Evolutionary conservation across 169 alveolate genomes (phyloP).

Genomic region (Amoebophrya sp.): DNA sequence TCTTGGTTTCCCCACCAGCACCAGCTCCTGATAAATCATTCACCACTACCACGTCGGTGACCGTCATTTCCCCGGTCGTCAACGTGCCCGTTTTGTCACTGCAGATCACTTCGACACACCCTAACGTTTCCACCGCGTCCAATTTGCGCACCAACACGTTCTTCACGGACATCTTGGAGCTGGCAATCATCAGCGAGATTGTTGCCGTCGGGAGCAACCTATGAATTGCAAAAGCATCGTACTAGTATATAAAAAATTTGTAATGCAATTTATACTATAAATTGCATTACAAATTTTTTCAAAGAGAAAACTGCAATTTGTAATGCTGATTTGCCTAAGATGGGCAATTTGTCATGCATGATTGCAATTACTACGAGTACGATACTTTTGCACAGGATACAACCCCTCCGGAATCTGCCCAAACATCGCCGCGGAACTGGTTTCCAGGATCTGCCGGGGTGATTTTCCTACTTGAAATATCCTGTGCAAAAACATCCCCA

Average conservation of each 20-base stretch:
- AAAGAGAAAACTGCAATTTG: no score
- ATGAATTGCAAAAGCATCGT: no score
- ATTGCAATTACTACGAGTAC: no score
- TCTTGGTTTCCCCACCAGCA: no score
- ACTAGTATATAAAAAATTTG: no score
- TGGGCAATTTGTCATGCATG: no score
- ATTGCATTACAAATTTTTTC: no score
- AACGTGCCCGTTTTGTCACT: slow-evolving; percentile 94
- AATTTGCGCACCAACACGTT: slow-evolving; percentile 87
- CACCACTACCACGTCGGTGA: slow-evolving; percentile 50
- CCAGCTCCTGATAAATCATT: no score
- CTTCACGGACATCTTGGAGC: slow-evolving; percentile 87
- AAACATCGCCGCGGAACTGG: not conserved
- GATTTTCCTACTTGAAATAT: not conserved
- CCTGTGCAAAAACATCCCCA: no score
- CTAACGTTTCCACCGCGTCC: slow-evolving; percentile 92
- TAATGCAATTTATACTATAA: no score
- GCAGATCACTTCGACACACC: slow-evolving; percentile 92
- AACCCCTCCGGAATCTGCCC: slow-evolving; percentile 90
- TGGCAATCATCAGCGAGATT: slow-evolving; percentile 89
- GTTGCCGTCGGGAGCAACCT: slow-evolving; percentile 94
- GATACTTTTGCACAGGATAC: no score
- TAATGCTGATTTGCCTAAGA: no score
- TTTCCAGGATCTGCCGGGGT: not conserved
- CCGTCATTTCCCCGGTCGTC: slow-evolving; percentile 90